Percentiles rank a stretch among this genome's conserved stretches.
Evolutionary conservation across 225 moss, liverwort and hornwort species (phyloP).

Genomic region (Ulota crispa): DNA sequence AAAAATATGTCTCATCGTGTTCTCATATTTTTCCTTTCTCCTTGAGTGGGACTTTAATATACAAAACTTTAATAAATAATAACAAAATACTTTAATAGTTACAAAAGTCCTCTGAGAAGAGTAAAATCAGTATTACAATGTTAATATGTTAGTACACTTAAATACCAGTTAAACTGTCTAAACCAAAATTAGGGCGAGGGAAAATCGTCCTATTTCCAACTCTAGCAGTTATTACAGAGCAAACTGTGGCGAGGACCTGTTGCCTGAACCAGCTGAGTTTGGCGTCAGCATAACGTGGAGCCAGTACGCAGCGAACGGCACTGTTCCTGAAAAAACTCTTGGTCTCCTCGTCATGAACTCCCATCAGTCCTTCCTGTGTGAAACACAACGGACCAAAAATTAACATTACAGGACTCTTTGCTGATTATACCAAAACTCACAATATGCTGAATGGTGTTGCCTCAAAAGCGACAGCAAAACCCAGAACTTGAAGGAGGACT

Average conservation of each 20-base stretch:
- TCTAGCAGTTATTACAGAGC: not conserved
- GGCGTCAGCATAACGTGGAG: constrained; percentile 74
- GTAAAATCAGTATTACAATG: not conserved
- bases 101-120: no score
- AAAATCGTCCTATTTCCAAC: not conserved
- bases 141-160: no score
- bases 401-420: not conserved
- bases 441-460: not conserved
- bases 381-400: not conserved
- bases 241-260: constrained; percentile 54
- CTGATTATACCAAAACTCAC: not conserved
- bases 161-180: not conserved
- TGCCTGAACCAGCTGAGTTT: constrained; percentile 92
- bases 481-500: not conserved
- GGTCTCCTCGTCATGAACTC: constrained; percentile 80
- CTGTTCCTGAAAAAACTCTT: constrained; percentile 71
- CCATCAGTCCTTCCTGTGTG: constrained; percentile 83
- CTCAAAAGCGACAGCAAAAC: not conserved
- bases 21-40: no score
- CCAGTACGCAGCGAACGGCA: constrained; percentile 57
- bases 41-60: not conserved
- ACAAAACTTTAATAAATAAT: not conserved
- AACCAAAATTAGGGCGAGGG: not conserved
- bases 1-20: not conserved
- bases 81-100: not conserved